phyloP scores from a whole-genome alignment of 305 asterid genomes.

The Salvia sclarea region DNA sequence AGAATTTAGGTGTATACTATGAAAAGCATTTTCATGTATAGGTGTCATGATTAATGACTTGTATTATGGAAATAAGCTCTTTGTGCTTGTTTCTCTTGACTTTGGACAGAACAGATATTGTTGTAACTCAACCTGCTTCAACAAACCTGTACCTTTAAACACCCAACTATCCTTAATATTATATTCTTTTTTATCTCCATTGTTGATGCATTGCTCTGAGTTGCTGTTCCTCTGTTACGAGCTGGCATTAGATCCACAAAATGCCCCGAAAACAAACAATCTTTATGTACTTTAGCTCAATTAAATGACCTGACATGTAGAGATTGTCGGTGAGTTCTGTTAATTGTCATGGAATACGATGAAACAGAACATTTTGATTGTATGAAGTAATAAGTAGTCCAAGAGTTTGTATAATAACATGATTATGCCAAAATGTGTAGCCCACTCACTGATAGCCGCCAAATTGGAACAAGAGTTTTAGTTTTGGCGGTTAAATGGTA shows the following conservation, averaged over 20 bases:
- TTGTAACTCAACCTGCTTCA: conserved; percentile 24
- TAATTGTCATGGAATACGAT: no score
- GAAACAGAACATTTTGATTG: no score
- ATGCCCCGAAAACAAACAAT: no score
- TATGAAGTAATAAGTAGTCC: no score
- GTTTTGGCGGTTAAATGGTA: no score
- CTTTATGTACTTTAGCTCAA: no score
- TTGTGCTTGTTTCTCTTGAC: conserved; percentile 18
- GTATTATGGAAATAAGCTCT: conserved; percentile 30
- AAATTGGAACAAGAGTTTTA: no score
- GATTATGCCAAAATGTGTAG: no score
- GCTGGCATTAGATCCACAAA: background rate
- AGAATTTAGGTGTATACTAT: conserved; percentile 37
- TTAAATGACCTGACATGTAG: no score
- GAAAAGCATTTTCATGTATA: conserved; percentile 23
- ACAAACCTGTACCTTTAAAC: background rate
- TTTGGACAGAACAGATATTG: conserved; percentile 16
- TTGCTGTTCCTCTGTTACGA: background rate
- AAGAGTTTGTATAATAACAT: no score
- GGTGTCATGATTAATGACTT: conserved; percentile 27
- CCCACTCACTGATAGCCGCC: no score
- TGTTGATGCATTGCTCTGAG: background rate
- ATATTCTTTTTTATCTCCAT: background rate
- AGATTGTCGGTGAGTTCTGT: no score
- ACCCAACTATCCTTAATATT: background rate